These are phyloP conservation scores for Pugionium dolabratum DNA, from an alignment of 345 rosid species.

Conservation along the genomic window DNA sequence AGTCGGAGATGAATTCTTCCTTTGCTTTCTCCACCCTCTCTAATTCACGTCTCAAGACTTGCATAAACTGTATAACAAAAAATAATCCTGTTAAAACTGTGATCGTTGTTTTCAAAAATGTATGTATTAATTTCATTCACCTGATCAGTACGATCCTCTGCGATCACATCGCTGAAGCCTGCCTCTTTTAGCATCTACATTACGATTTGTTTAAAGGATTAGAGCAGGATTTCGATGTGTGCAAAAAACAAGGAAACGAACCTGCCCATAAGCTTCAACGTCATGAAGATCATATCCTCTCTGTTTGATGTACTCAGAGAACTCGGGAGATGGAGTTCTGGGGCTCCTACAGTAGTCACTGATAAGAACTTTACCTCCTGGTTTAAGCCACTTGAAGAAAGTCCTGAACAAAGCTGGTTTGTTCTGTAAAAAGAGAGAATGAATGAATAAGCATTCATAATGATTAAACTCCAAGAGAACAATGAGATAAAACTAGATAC, in stretches of 20 bases:
- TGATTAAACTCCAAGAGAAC: slow-evolving; percentile 6
- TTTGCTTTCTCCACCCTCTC: slow-evolving; percentile 65
- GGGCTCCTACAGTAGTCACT: slow-evolving; percentile 84
- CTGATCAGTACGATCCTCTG: slow-evolving; percentile 94
- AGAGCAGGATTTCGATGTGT: neutral
- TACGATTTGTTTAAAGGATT: neutral
- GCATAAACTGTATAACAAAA: slow-evolving; percentile 54
- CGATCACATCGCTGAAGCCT: slow-evolving; percentile 73
- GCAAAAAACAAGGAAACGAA: slow-evolving; percentile 19
- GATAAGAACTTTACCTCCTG: slow-evolving; percentile 91
- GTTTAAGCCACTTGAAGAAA: slow-evolving; percentile 94
- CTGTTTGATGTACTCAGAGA: slow-evolving; percentile 69
- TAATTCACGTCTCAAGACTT: slow-evolving; percentile 72
- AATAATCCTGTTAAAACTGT: slow-evolving; percentile 1
- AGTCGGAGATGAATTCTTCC: slow-evolving; percentile 67
- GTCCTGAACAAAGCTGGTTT: slow-evolving; percentile 85
- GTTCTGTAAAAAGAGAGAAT: slow-evolving; percentile 49
- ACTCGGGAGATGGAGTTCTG: slow-evolving; percentile 73
- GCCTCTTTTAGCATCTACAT: slow-evolving; percentile 79
- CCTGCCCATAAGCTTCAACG: slow-evolving; percentile 83
- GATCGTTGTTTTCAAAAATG: slow-evolving; percentile 4
- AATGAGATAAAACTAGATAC: slow-evolving; percentile 41
- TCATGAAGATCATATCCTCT: slow-evolving; percentile 99
- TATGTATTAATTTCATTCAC: slow-evolving; percentile 37
- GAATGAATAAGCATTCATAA: slow-evolving; percentile 9